A percentile compares a stretch with the other conserved stretches of the same genome.
Conservation (phyloP, 2,329 filamentous ascomycete genomes). For the Neonectria coccinea region DNA sequence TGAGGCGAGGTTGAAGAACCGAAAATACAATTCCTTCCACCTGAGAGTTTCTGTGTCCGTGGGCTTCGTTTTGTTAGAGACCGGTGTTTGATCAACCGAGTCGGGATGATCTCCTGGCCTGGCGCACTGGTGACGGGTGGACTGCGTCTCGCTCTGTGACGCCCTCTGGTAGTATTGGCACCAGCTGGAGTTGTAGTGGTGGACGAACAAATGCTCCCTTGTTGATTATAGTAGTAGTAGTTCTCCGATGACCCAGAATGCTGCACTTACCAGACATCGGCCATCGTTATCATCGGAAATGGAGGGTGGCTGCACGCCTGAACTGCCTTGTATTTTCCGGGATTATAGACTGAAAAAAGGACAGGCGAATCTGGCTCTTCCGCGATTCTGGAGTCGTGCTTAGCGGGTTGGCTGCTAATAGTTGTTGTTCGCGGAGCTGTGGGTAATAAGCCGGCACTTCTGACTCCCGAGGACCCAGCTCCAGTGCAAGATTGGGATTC, state of each 20-base stretch:
- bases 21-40: constrained; percentile 39
- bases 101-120: neutral
- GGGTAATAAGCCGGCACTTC: too few species aligned
- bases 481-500: neutral
- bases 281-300: neutral
- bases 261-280: neutral
- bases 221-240: too few species aligned
- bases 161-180: neutral
- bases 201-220: neutral
- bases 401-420: too few species aligned
- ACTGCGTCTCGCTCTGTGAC: neutral
- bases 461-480: neutral
- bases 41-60: constrained; percentile 13
- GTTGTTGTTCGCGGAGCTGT: neutral
- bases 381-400: too few species aligned
- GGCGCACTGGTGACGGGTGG: neutral
- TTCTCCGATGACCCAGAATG: too few species aligned
- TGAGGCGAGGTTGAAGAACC: constrained; percentile 37
- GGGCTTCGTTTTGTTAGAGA: neutral
- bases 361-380: neutral
- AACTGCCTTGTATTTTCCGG: neutral
- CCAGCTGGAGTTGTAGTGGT: neutral
- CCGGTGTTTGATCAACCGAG: neutral
- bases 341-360: neutral
- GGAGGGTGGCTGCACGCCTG: neutral